Evolutionary conservation across 352 stramenopile genomes (phyloP).

Genomic region (Phytophthora cactorum): DNA sequence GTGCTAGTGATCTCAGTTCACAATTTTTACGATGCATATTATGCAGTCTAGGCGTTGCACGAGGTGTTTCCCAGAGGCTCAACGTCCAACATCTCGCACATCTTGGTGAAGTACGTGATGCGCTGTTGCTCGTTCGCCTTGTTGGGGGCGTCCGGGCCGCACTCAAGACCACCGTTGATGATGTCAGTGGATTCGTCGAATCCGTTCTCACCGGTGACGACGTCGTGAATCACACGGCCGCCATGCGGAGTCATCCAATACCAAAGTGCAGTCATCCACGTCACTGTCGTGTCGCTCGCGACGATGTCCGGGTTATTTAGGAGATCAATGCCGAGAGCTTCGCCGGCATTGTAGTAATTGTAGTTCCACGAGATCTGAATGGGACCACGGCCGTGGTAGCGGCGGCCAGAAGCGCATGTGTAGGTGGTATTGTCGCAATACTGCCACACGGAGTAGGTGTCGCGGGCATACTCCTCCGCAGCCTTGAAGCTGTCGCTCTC

Average conservation of each 20-base stretch:
- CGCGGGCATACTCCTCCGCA: constrained; percentile 42
- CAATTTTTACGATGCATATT: background rate
- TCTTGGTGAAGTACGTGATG: constrained; percentile 35
- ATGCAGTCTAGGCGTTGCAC: constrained; percentile 29
- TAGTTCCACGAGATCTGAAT: constrained; percentile 66
- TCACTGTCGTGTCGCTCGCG: constrained; percentile 34
- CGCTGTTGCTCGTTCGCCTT: constrained; percentile 42
- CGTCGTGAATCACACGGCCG: constrained; percentile 47
- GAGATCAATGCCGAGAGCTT: constrained; percentile 45
- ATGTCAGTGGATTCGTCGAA: constrained; percentile 51
- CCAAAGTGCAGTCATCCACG: constrained; percentile 58
- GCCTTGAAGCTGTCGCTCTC: constrained; percentile 55
- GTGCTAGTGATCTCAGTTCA: too few relatives aligned
- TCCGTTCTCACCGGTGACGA: constrained; percentile 37
- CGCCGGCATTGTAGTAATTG: constrained; percentile 52
- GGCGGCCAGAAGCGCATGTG: constrained; percentile 38
- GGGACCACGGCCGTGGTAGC: constrained; percentile 53
- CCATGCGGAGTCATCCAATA: constrained; percentile 57
- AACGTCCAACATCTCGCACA: constrained; percentile 34
- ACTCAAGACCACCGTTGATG: constrained; percentile 57
- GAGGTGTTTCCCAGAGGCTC: constrained; percentile 39
- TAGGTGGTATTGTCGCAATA: constrained; percentile 51
- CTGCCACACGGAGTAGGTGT: constrained; percentile 44
- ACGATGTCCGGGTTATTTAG: constrained; percentile 47
- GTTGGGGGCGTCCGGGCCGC: constrained; percentile 37